phyloP scores from a whole-genome alignment of 2,329 filamentous ascomycete genomes.

The Purpureocillium takamizusanense region DNA sequence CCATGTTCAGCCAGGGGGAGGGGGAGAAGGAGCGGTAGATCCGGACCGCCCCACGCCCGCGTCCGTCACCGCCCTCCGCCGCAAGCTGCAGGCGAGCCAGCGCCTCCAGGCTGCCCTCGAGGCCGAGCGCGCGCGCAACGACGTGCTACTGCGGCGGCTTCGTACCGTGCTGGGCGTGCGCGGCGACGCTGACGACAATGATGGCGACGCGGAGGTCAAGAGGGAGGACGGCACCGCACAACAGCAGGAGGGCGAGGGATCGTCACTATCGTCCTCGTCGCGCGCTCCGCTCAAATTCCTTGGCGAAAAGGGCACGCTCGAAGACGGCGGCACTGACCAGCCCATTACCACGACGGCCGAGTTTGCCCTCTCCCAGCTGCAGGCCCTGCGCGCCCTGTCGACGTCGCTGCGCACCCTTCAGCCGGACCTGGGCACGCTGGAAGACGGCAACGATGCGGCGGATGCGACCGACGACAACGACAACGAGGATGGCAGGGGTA shows the following conservation, averaged over 20 bases:
- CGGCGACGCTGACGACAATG: constrained; percentile 10
- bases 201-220: constrained; percentile 8
- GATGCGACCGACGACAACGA: constrained; percentile 11
- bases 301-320: constrained; percentile 40
- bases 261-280: neutral
- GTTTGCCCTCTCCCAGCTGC: constrained; percentile 77
- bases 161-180: constrained; percentile 30
- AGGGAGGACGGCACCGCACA: constrained; percentile 2
- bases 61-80: constrained; percentile 61
- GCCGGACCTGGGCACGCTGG: constrained; percentile 42
- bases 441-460: constrained; percentile 24
- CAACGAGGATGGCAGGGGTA: constrained; percentile 16
- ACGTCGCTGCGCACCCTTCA: constrained; percentile 52
- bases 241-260: no score
- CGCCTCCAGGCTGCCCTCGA: constrained; percentile 62
- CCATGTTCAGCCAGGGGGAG: no score
- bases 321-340: constrained; percentile 38
- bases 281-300: constrained; percentile 44
- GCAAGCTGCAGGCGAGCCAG: constrained; percentile 69
- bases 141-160: constrained; percentile 58
- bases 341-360: constrained; percentile 62
- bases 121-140: constrained; percentile 64
- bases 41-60: constrained; percentile 47
- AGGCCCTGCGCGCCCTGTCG: constrained; percentile 62
- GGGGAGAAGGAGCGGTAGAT: constrained; percentile 3